These are phyloP conservation scores for Podospora bellae-mahoneyi DNA, from an alignment of 495 filamentous ascomycete genomes.

Conservation along the genomic window DNA sequence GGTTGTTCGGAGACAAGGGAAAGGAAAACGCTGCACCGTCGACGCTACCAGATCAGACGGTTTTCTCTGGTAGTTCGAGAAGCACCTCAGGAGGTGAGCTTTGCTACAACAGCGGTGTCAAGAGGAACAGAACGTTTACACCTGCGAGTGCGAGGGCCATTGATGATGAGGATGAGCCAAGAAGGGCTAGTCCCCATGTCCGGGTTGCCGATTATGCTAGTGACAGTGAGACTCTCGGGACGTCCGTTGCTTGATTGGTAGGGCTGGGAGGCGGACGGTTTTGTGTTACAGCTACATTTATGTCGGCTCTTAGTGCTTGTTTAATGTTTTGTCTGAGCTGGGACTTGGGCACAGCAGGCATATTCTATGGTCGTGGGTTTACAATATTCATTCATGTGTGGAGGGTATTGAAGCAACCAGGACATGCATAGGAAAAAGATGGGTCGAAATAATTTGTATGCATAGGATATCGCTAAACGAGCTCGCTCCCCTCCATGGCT, in stretches of 20 bases:
- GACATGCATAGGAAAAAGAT: not conserved
- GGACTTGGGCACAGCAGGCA: not conserved
- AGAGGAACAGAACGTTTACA: slow-evolving; percentile 45
- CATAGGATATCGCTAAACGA: not conserved
- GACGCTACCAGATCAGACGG: not conserved
- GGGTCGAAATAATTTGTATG: not conserved
- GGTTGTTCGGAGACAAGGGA: not conserved
- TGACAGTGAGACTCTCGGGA: not conserved
- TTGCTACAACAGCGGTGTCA: slow-evolving; percentile 21
- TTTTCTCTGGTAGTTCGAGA: not conserved
- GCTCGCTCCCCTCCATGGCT: not conserved
- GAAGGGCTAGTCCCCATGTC: slow-evolving; percentile 33
- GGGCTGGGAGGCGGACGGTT: no score
- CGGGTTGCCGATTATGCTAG: slow-evolving; percentile 15
- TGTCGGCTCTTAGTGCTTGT: not conserved
- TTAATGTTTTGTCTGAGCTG: not conserved
- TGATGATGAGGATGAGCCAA: slow-evolving; percentile 39
- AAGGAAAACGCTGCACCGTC: not conserved
- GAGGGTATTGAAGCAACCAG: not conserved
- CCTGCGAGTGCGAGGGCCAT: slow-evolving; percentile 42
- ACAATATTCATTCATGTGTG: not conserved
- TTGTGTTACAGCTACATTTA: not conserved
- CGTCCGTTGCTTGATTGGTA: not conserved
- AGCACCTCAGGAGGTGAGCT: not conserved
- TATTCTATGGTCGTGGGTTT: not conserved